phyloP scores from a whole-genome alignment of 495 filamentous ascomycete genomes.

The Lepraria neglecta region DNA sequence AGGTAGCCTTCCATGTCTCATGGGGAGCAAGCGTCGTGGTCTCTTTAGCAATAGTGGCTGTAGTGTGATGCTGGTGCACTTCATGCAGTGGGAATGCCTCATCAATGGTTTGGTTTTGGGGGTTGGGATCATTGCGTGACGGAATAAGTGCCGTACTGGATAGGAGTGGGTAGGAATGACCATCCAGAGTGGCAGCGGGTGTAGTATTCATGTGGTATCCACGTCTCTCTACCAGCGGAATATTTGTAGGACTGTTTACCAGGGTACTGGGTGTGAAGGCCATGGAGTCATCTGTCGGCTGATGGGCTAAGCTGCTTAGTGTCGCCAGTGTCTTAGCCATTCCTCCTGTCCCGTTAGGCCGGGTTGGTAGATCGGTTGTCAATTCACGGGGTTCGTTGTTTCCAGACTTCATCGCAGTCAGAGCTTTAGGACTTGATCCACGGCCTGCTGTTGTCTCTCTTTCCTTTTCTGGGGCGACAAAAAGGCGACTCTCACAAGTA shows the following conservation, averaged over 20 bases:
- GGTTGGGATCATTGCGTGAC: neutral
- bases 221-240: neutral
- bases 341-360: no score
- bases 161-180: neutral
- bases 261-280: neutral
- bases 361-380: no score
- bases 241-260: neutral
- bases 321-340: no score
- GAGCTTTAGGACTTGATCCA: neutral
- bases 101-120: neutral
- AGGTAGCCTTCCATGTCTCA: slow-evolving; percentile 8
- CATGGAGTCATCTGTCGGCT: neutral
- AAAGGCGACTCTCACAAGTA: neutral
- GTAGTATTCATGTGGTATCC: neutral
- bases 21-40: slow-evolving; percentile 8
- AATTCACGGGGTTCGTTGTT: neutral
- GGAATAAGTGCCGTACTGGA: neutral
- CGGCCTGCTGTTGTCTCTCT: neutral
- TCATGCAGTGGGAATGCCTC: no score
- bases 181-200: neutral
- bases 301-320: no score
- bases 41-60: no score
- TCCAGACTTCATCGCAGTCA: neutral
- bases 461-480: neutral
- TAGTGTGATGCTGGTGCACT: no score